Evolutionary conservation across 495 filamentous ascomycete species (phyloP).

Genomic region (Amniculicola lignicola): DNA sequence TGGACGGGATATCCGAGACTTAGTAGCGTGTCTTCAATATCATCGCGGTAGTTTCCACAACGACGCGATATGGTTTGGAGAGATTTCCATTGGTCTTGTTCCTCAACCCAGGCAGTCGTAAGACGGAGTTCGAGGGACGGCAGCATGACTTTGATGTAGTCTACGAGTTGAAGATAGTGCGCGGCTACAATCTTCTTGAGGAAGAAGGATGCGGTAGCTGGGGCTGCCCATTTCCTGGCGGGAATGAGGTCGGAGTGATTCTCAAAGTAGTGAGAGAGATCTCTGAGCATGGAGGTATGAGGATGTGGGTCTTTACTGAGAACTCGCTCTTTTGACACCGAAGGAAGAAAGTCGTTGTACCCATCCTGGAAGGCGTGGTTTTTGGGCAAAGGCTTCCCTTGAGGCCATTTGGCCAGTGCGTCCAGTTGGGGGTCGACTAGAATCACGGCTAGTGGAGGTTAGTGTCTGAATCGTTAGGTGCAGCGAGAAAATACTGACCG

Average conservation of each 20-base stretch:
- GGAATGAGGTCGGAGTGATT: constrained; percentile 9
- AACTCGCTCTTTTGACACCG: neutral
- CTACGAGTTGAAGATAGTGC: constrained; percentile 29
- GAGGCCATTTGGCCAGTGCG: neutral
- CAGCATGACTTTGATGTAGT: constrained; percentile 34
- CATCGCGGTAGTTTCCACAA: constrained; percentile 33
- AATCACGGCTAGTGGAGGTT: constrained; percentile 19
- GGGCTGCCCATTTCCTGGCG: constrained; percentile 9
- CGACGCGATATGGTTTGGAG: constrained; percentile 30
- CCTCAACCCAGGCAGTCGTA: constrained; percentile 24
- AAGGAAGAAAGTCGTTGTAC: constrained; percentile 30
- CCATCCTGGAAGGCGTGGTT: constrained; percentile 28
- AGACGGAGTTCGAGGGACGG: constrained; percentile 29
- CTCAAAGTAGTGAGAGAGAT: constrained; percentile 22
- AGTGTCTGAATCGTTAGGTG: neutral
- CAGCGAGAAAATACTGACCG: constrained; percentile 12
- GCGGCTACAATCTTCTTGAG: constrained; percentile 31
- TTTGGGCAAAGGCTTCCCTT: neutral
- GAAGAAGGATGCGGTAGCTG: constrained; percentile 19
- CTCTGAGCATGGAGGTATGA: constrained; percentile 16
- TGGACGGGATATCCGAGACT: constrained; percentile 20
- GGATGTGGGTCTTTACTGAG: constrained; percentile 14
- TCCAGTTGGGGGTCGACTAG: constrained; percentile 29
- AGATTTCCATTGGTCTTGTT: constrained; percentile 29
- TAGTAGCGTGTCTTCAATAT: constrained; percentile 31